Base-by-base conservation (phyloP, 2,329 filamentous ascomycete species). In the Diaporthe sp. region DNA sequence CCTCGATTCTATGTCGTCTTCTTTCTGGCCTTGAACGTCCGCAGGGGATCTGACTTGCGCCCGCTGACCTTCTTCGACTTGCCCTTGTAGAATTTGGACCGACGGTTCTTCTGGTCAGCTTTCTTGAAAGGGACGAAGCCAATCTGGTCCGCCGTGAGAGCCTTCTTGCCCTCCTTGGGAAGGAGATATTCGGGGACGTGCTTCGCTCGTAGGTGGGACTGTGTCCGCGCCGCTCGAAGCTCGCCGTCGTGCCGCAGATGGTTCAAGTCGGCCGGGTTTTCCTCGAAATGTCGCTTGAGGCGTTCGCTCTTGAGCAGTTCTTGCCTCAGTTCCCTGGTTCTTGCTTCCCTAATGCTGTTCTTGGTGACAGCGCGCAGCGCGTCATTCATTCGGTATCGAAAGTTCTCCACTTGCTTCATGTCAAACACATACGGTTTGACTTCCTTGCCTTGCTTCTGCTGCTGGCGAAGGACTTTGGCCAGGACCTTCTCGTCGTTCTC, bases 291-390 rank as follows among this genome's bases (percentile, higher is more conserved):
- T 71, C 95, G 90, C 85, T 97, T 96, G 73, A 99, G 87, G 85
- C 98, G 98, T 82, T 98, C 96, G 78, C 94, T 96, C 86, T 98
- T 97, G 80, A 98, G 88, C 17, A 99, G 88, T 84, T 98, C 97
- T 83, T 96, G 92, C 72, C 95, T 91, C 74, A 99, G 89, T 85
- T 99, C 96, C 76, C 94, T 91, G 13, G 95, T 94, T 68, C 97
- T 91, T 3, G 97, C 96, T 86, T 98, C 96, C 78, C 96, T 94
- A 60, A 99, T 92, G 0, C 96, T 94, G 37, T 98, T 94, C 75
- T 94, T 92, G 13, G 97, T 99, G 3, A 99, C 95, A 0, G 95
- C 93, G 77, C 96, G 92, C 55, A 99, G 87, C 0, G 96, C 97
- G 83, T 98, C 97, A 72, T 95, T 94, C 91, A 98, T 95, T 79